phyloP scores from a whole-genome alignment of 345 rosid genomes.

The Populus simonii region DNA sequence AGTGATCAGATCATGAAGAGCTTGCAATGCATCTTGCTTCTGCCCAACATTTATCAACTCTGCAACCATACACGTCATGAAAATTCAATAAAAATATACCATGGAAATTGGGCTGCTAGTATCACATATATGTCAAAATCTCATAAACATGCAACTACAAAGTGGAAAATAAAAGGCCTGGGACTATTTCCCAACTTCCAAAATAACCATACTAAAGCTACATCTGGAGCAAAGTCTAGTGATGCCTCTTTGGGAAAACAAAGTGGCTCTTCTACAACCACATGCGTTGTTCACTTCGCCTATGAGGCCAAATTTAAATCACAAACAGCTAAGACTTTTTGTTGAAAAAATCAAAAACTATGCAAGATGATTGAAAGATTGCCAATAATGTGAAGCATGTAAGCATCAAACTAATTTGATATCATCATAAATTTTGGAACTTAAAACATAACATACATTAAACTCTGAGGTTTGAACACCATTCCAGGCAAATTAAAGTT shows the following conservation, averaged over 20 bases:
- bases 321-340: background rate
- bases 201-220: background rate
- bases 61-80: conserved; percentile 25
- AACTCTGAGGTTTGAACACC: background rate
- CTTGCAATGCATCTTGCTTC: conserved; percentile 93
- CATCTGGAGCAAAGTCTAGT: background rate
- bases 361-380: no score
- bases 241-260: background rate
- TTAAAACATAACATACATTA: background rate
- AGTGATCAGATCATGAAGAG: conserved; percentile 83
- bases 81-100: background rate
- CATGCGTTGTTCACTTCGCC: background rate
- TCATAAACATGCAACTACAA: background rate
- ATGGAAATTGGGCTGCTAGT: background rate
- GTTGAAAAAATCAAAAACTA: background rate
- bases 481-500: background rate
- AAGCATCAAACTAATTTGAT: background rate
- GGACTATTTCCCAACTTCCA: background rate
- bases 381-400: background rate
- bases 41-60: conserved; percentile 97
- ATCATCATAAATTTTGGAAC: background rate
- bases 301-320: background rate
- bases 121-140: background rate
- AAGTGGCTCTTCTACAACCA: background rate
- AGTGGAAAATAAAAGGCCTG: background rate